These are phyloP conservation scores for Trichopus zeylanicus DNA, from an alignment of 116 monocot species.

Conservation along the genomic window DNA sequence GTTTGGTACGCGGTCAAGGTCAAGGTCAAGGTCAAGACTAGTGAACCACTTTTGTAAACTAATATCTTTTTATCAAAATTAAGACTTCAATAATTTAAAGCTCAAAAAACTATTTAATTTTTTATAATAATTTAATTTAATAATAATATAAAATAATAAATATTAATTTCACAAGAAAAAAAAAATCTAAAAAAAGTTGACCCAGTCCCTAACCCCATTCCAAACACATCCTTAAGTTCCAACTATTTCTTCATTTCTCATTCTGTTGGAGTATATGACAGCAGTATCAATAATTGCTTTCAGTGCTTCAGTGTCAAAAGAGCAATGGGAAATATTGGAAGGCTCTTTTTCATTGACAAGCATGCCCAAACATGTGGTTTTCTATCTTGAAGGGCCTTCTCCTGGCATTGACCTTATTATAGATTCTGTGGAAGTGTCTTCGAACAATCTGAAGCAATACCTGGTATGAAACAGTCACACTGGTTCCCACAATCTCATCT, in stretches of 20 bases:
- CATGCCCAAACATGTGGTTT: conserved; percentile 41
- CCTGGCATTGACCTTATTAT: conserved; percentile 57
- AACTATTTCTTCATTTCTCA: background rate
- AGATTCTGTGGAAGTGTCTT: conserved; percentile 49
- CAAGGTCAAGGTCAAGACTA: no score
- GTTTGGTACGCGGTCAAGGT: no score
- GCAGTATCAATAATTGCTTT: conserved; percentile 1
- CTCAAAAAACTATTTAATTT: no score
- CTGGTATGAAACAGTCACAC: conserved; percentile 14
- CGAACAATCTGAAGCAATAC: conserved; percentile 3
- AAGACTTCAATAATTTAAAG: no score
- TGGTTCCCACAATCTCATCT: background rate
- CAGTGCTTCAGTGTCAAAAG: conserved; percentile 42
- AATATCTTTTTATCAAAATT: no score
- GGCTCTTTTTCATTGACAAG: conserved; percentile 47
- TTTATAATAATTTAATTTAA: no score
- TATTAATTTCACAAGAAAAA: no score
- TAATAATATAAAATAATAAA: no score
- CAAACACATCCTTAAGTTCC: no score
- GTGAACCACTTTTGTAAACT: no score
- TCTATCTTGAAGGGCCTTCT: conserved; percentile 82
- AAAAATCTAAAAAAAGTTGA: no score
- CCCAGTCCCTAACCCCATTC: no score
- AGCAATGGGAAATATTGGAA: conserved; percentile 59
- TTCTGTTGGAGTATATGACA: background rate